Base-by-base conservation (phyloP, 2,329 filamentous ascomycete genomes). In the Fusarium pseudocircinatum region DNA sequence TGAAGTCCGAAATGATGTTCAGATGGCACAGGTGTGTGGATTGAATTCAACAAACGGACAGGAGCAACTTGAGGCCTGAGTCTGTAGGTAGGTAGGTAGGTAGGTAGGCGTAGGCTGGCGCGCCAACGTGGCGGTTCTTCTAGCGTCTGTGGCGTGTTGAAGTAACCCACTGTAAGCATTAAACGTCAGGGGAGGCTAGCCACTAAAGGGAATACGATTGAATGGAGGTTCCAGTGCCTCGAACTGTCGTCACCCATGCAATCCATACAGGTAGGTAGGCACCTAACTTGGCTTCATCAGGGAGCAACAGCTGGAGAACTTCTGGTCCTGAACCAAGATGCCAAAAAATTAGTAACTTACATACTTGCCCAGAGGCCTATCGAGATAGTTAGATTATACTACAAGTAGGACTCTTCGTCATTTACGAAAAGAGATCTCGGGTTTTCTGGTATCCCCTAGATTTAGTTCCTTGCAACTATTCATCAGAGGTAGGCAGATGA, bases 41-140 rank as follows among this genome's bases (percentile, higher is more conserved):
- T 65, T 67, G 50, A 62, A 40, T 65, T 69, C 64, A 73, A 73
- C 66, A 72, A 66, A 75, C 67, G 60, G 44, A 47, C 20, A 26
- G 44, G 44, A 74, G 57, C 43, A 54, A 67, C 60, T 61, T 34
- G 20, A 44, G 40, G 67, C 54, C 28, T 56, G 61, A 57, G 58
- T 60, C 58, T 22, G 67, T 60, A 46, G 44, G 44, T 47, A 67
- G 52, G 40, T 24, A 24, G 40, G 42, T 60, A 44, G 44, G 44
- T 46, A 67, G 52, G 40, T 24, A 18, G 40, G 42, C 36, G 36
- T 47, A 70, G 52, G 60, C 60, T 62, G 60, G 47, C 57, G 60
- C 63, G 72, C 75, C 76, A 78, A 73, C 62, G 74, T 75, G 69
- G 72, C 66, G 70, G 74, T 67, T 75, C 63, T 46, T 73, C 63